Percentiles rank a stretch among this genome's conserved stretches.
phyloP scores from a whole-genome alignment of 805 yeast species.

The Kodamaea neixiangensis region DNA sequence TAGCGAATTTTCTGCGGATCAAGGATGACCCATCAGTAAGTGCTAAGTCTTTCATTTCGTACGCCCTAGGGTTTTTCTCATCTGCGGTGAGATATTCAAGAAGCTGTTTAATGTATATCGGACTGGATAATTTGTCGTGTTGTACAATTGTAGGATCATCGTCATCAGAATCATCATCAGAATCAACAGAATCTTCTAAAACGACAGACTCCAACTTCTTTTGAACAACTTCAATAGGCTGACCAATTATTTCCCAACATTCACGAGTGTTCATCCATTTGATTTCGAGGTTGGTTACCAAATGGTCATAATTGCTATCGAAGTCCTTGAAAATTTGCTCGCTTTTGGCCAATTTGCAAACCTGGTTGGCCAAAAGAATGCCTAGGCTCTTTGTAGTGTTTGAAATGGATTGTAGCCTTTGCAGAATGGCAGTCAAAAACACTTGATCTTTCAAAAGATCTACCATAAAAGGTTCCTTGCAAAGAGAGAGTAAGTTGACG shows the following conservation, averaged over 20 bases:
- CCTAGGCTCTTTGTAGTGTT: conserved; percentile 51
- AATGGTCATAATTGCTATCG: neutral
- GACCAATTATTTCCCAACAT: conserved; percentile 1
- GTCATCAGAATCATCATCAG: conserved; percentile 40
- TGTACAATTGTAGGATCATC: conserved; percentile 50
- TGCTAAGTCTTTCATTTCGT: conserved; percentile 51
- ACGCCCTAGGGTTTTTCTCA: conserved; percentile 46
- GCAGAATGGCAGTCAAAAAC: conserved; percentile 55
- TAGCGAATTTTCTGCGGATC: conserved; percentile 66
- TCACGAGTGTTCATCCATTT: neutral
- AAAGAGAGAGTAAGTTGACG: conserved; percentile 36
- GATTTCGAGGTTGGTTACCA: neutral
- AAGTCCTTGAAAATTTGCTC: conserved; percentile 33
- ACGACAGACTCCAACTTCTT: neutral
- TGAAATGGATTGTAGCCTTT: conserved; percentile 53
- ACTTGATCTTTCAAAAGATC: conserved; percentile 17
- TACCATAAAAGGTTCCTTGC: neutral
- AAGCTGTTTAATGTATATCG: conserved; percentile 75
- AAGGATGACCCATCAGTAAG: conserved; percentile 56
- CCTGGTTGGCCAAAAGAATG: conserved; percentile 55
- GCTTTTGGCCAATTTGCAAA: conserved; percentile 35
- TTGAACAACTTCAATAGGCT: neutral
- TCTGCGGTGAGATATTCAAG: conserved; percentile 54
- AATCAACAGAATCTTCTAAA: neutral
- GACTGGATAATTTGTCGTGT: conserved; percentile 41